Base-by-base conservation (phyloP, 371 early-diverging fungal genomes). In the Mucor piriformis region DNA sequence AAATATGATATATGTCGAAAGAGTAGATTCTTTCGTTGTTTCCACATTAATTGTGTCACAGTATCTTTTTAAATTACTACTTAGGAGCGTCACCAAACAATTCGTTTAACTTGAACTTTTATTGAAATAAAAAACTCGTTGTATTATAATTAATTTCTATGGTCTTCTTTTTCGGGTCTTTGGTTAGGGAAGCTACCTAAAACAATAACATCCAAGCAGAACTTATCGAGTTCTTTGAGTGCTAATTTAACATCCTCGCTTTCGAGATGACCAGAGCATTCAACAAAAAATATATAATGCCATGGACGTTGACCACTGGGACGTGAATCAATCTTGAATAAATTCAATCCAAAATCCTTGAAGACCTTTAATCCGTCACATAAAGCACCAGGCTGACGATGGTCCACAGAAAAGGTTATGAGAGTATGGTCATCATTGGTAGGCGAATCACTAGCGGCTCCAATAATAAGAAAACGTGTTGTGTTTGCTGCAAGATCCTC, bases 221-320 rank as follows among this genome's bases (percentile, higher is more conserved):
- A 90, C 48, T 82, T 69, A 33, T 86, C 77, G 54, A 95, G 65
- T 38, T 87, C 83, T 25, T 80, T 61, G 20, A 93, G 69, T 1
- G 85, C 88, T 20, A 69, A 69, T 53, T 84, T 75, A 1, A 92
- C 87, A 3, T 85, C 74, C 24, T 76, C 83, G 57, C 90, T 88
- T 21, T 88, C 84, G 49, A 74, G 76, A 62, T 95, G 92, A 11
- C 94, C 95, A 37, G 86, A 84, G 53, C 91, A 84, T 71, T 95
- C 96, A 32, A 95, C 86, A 62, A 93, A 90, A 72, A 96, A 96
- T 57, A 90, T 86, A 71, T 93, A 97, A 72, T 95, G 92, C 95
- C 96, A 95, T 51, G 86, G 89, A 38, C 85, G 81, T 53, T 84
- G 75, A 12, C 89, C 83, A 27, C 89, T 88, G 0, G 97, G 97